A percentile compares a stretch with the other conserved stretches of the same genome.
Conservation (phyloP, 306 rosid genomes). For the Prinsepia uniflora region DNA sequence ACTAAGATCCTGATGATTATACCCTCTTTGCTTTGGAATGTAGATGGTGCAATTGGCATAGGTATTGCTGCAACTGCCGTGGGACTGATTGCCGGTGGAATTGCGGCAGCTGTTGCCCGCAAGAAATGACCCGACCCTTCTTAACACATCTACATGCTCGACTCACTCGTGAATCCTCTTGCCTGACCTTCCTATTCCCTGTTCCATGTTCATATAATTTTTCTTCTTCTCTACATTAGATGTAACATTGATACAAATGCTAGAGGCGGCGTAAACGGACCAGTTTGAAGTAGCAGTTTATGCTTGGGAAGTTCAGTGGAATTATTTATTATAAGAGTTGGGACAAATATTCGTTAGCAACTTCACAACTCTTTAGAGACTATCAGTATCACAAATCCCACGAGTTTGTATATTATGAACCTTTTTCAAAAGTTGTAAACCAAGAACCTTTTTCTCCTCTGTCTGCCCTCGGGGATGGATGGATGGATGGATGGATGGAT, state of each 20-base stretch:
- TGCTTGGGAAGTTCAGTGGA: background rate
- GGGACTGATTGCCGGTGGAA: slow-evolving; percentile 76
- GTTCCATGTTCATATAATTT: background rate
- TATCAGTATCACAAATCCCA: too few species aligned
- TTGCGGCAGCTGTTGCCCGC: slow-evolving; percentile 82
- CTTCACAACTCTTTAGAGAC: too few species aligned
- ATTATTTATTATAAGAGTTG: background rate
- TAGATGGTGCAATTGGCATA: slow-evolving; percentile 91
- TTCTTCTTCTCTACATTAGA: background rate
- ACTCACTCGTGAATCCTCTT: background rate
- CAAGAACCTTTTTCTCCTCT: too few species aligned
- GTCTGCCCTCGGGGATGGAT: too few species aligned
- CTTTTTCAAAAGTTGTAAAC: too few species aligned
- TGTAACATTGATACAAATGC: background rate
- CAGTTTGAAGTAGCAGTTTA: background rate
- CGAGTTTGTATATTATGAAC: too few species aligned
- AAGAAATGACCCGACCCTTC: slow-evolving; percentile 36
- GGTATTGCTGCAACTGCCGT: slow-evolving; percentile 88
- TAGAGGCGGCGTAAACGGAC: background rate
- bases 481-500: too few species aligned
- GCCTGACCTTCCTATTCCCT: background rate
- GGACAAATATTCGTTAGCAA: too few species aligned
- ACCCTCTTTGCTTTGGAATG: slow-evolving; percentile 14
- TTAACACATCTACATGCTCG: background rate
- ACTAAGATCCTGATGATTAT: background rate